Conservation (phyloP, 805 yeast genomes). For the Sugiyamaella floridensis region DNA sequence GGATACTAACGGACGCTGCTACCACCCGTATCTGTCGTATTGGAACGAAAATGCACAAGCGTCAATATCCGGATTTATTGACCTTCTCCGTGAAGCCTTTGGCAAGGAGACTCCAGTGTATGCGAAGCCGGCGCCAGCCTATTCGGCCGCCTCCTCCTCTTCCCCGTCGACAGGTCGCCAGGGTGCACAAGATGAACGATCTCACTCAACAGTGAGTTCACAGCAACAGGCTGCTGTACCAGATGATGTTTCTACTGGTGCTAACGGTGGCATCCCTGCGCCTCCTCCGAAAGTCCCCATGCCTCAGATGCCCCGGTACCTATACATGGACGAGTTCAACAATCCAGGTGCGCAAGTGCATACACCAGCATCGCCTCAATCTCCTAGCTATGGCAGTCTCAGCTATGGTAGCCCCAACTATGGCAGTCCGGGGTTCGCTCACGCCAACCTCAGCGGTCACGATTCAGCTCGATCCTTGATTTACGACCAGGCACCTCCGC, state of each 20-base stretch:
- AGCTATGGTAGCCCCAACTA: neutral
- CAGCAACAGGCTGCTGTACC: too few species aligned
- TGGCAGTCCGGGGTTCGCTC: neutral
- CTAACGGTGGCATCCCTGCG: neutral
- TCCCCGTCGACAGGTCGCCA: slow-evolving; percentile 8
- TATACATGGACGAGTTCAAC: slow-evolving; percentile 14
- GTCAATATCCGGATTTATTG: slow-evolving; percentile 31
- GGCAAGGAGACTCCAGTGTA: slow-evolving; percentile 42
- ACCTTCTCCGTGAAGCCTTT: slow-evolving; percentile 33
- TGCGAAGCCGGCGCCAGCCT: slow-evolving; percentile 27
- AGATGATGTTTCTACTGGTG: too few species aligned
- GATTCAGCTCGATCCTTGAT: neutral
- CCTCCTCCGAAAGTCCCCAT: slow-evolving; percentile 1
- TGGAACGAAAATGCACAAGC: slow-evolving; percentile 41
- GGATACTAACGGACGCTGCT: slow-evolving; percentile 64
- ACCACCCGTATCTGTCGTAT: slow-evolving; percentile 56
- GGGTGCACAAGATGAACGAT: too few species aligned
- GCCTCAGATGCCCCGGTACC: slow-evolving; percentile 9
- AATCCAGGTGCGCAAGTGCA: too few species aligned
- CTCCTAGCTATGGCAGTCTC: neutral
- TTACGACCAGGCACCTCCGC: neutral
- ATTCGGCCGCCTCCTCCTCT: neutral
- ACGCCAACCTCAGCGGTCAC: neutral
- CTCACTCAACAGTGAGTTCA: too few species aligned
- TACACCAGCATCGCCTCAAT: neutral